Conservation (phyloP, 495 filamentous ascomycete genomes). For the Filosporella fistucella region DNA sequence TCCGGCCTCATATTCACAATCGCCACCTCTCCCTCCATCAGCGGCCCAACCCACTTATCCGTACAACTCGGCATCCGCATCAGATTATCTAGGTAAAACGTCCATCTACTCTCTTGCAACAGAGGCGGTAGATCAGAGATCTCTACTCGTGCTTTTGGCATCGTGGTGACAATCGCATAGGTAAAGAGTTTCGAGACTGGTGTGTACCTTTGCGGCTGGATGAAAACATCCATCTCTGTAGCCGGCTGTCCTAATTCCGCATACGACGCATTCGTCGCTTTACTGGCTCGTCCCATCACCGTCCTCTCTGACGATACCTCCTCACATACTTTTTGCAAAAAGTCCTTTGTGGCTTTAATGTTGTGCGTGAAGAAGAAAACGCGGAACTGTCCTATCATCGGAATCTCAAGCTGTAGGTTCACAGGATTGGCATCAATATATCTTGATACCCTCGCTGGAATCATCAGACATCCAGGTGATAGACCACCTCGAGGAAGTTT, state of each 20-base stretch:
- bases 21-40: conserved; percentile 44
- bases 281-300: conserved; percentile 42
- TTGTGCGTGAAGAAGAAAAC: conserved; percentile 60
- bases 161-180: conserved; percentile 51
- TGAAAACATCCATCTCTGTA: conserved; percentile 49
- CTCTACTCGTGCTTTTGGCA: conserved; percentile 52
- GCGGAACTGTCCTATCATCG: conserved; percentile 63
- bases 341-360: conserved; percentile 42
- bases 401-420: conserved; percentile 68
- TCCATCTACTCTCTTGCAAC: conserved; percentile 59
- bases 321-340: conserved; percentile 49
- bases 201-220: conserved; percentile 57
- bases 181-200: conserved; percentile 55
- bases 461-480: conserved; percentile 54
- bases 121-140: conserved; percentile 53
- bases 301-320: conserved; percentile 35
- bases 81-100: conserved; percentile 59
- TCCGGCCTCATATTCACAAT: conserved; percentile 63
- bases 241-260: conserved; percentile 39
- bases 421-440: conserved; percentile 69
- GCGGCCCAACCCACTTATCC: conserved; percentile 50
- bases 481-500: conserved; percentile 28
- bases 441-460: conserved; percentile 58
- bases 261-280: conserved; percentile 47
- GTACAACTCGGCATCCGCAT: conserved; percentile 37